Evolutionary conservation across 2,329 filamentous ascomycete species (phyloP).

Genomic region (Alternaria brassicae): DNA sequence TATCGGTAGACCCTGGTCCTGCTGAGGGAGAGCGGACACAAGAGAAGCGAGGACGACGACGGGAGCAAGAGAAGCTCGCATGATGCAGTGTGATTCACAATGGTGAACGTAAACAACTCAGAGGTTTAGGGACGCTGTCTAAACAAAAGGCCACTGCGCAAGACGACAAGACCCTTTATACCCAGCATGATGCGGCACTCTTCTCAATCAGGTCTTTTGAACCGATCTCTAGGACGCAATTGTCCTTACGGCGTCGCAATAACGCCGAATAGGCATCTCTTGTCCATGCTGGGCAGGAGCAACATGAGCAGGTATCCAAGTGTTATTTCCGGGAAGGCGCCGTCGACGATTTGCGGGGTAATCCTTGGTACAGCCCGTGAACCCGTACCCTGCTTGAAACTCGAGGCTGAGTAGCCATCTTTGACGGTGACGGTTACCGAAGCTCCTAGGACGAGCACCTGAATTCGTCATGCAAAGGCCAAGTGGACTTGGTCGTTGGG

Average conservation of each 20-base stretch:
- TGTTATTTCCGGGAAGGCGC: conserved; percentile 13
- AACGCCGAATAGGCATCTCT: not conserved
- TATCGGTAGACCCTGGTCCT: not conserved
- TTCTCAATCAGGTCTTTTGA: not conserved
- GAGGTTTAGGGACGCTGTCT: not conserved
- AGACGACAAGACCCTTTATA: not conserved
- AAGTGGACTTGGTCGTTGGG: not conserved
- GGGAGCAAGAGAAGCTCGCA: not conserved
- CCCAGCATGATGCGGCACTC: not conserved
- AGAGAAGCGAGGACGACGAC: conserved; percentile 4
- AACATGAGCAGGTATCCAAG: not conserved
- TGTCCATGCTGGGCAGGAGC: not conserved
- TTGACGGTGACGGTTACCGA: not conserved
- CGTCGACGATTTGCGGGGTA: conserved; percentile 16
- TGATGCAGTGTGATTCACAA: not conserved
- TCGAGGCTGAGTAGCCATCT: not conserved
- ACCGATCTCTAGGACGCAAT: not conserved
- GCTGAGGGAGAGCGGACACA: conserved; percentile 4
- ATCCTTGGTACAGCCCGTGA: not conserved
- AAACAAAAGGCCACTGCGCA: not conserved
- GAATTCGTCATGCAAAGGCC: not conserved
- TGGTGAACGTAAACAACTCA: not conserved
- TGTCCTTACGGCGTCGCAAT: not conserved
- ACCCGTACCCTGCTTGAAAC: not conserved
- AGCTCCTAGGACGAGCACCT: not conserved